A percentile compares a stretch with the other conserved stretches of the same genome.
These are phyloP conservation scores for Solanum chacoense DNA, from an alignment of 305 asterid genomes.

Conservation along the genomic window DNA sequence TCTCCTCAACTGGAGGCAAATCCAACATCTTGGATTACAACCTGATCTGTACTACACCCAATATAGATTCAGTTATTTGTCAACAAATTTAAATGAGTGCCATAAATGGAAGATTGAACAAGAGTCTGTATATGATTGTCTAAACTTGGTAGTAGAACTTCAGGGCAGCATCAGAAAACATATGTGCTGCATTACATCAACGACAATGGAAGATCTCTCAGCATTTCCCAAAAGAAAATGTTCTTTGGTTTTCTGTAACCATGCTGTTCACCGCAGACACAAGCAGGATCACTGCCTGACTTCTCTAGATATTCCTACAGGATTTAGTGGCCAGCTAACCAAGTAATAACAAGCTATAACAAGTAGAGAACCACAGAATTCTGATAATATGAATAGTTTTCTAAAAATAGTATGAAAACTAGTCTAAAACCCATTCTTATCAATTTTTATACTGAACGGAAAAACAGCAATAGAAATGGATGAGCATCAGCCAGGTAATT, in stretches of 20 bases:
- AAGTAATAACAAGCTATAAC: background rate
- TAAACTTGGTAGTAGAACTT: background rate
- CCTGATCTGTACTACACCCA: background rate
- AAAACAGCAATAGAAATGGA: background rate
- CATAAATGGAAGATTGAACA: background rate
- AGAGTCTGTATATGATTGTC: background rate
- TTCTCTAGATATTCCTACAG: background rate
- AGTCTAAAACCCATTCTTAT: background rate
- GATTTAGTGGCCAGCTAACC: background rate
- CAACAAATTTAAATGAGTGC: background rate
- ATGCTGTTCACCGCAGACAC: background rate
- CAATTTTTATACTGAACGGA: background rate
- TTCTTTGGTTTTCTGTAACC: background rate
- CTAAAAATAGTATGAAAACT: background rate
- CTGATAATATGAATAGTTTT: background rate
- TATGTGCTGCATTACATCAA: background rate
- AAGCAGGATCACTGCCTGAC: background rate
- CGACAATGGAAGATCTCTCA: background rate
- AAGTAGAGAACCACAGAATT: background rate
- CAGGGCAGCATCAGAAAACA: background rate
- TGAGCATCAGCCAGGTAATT: background rate
- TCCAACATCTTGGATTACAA: background rate
- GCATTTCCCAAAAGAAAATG: background rate
- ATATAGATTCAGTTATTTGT: background rate
- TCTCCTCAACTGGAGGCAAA: background rate